phyloP scores from a whole-genome alignment of 257 asterid genomes.

The Voacanga thouarsii region DNA sequence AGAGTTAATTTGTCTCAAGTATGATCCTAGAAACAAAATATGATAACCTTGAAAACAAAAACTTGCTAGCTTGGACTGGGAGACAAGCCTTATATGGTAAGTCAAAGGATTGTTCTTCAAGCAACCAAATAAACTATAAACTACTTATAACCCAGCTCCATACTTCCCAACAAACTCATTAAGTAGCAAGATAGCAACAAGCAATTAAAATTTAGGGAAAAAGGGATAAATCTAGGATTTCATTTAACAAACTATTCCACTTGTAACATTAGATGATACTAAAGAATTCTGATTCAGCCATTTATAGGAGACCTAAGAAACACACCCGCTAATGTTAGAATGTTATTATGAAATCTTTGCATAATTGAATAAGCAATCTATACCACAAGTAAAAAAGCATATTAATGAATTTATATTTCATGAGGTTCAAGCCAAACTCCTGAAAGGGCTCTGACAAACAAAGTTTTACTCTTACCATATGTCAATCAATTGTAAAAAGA shows the following conservation, averaged over 20 bases:
- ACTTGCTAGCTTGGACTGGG: constrained; percentile 77
- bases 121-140: constrained; percentile 83
- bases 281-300: constrained; percentile 88
- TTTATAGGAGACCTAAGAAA: constrained; percentile 85
- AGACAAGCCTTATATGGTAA: constrained; percentile 69
- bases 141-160: constrained; percentile 60
- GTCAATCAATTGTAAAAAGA: background rate
- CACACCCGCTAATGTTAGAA: background rate
- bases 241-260: constrained; percentile 25
- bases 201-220: background rate
- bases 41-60: background rate
- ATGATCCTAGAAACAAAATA: background rate
- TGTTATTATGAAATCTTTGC: background rate
- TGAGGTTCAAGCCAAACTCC: background rate
- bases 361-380: background rate
- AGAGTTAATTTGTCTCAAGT: background rate
- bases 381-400: background rate
- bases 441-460: background rate
- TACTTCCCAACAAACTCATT: constrained; percentile 70
- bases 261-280: constrained; percentile 89
- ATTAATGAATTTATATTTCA: background rate
- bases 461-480: background rate
- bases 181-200: constrained; percentile 41
- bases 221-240: background rate
- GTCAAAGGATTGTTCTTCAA: too few species aligned